These are phyloP conservation scores for Noccaea bulbosa DNA, from an alignment of 345 rosid genomes.

Conservation along the genomic window DNA sequence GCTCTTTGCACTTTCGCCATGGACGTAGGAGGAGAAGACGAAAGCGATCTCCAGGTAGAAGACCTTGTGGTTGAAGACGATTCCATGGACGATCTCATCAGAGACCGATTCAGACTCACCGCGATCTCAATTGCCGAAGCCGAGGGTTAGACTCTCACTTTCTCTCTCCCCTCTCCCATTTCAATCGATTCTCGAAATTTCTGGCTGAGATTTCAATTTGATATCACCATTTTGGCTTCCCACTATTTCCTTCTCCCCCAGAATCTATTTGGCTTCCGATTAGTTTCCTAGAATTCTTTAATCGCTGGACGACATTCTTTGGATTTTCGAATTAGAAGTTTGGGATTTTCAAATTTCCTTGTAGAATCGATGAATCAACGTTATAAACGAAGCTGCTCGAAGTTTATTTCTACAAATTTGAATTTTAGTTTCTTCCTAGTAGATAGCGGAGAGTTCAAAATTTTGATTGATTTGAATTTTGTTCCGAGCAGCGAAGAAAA, in stretches of 20 bases:
- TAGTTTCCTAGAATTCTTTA: neutral
- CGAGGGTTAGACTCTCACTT: slow-evolving; percentile 56
- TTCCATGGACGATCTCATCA: slow-evolving; percentile 56
- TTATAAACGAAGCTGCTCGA: neutral
- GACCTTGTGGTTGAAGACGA: slow-evolving; percentile 48
- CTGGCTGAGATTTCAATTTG: neutral
- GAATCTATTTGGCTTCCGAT: neutral
- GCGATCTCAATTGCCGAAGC: slow-evolving; percentile 76
- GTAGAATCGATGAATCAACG: slow-evolving; percentile 9
- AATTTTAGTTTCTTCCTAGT: neutral
- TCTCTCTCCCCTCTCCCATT: neutral
- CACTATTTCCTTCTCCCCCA: neutral
- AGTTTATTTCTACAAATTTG: neutral
- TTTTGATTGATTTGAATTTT: slow-evolving; percentile 5
- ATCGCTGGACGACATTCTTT: neutral
- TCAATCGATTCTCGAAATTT: slow-evolving; percentile 5
- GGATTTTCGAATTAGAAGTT: no score
- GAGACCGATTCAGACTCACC: slow-evolving; percentile 82
- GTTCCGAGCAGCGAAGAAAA: slow-evolving; percentile 60
- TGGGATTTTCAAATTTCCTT: neutral
- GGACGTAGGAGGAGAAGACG: slow-evolving; percentile 51
- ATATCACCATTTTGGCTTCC: neutral
- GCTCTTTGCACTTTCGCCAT: slow-evolving; percentile 40
- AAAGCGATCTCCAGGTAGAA: slow-evolving; percentile 49
- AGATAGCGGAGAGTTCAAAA: neutral